These are phyloP conservation scores for Ophiobolus disseminans DNA, from an alignment of 2,329 filamentous ascomycete genomes.

Conservation along the genomic window DNA sequence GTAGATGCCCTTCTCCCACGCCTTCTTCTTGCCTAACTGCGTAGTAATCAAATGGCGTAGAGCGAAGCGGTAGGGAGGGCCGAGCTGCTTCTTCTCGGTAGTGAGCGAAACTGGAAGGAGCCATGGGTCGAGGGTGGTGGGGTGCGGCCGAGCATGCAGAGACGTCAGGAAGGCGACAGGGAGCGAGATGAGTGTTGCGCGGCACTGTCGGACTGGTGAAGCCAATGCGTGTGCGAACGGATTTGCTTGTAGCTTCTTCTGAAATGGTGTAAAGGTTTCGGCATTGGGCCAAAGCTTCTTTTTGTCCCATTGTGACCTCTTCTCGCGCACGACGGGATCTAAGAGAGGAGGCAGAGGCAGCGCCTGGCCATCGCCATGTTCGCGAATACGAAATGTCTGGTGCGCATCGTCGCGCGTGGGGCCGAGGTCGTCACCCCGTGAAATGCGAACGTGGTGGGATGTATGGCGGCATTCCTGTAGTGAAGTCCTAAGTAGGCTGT, in stretches of 20 bases:
- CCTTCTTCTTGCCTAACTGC: conserved; percentile 28
- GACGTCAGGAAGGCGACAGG: conserved; percentile 70
- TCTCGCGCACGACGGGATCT: conserved; percentile 51
- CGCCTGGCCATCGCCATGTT: conserved; percentile 36
- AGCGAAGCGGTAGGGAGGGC: conserved; percentile 33
- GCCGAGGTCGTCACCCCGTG: conserved; percentile 34
- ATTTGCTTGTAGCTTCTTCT: conserved; percentile 66
- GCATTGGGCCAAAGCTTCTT: conserved; percentile 53
- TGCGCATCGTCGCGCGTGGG: conserved; percentile 40
- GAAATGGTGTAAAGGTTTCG: conserved; percentile 58
- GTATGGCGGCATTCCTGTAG: conserved; percentile 16
- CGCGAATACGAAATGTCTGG: conserved; percentile 41
- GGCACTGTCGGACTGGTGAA: conserved; percentile 65
- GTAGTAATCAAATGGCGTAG: conserved; percentile 18
- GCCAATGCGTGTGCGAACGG: conserved; percentile 70
- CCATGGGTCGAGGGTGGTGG: conserved; percentile 62
- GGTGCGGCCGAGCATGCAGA: conserved; percentile 65
- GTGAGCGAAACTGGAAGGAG: conserved; percentile 58
- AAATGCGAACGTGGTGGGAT: conserved; percentile 15
- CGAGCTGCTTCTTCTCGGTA: conserved; percentile 28
- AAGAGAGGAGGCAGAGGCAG: conserved; percentile 59
- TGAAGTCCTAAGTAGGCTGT: conserved; percentile 17
- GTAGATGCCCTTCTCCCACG: conserved; percentile 30
- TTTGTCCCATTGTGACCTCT: conserved; percentile 46
- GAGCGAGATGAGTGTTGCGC: conserved; percentile 56